Conservation (phyloP, 352 stramenopile genomes). For the Peronospora destructor region DNA sequence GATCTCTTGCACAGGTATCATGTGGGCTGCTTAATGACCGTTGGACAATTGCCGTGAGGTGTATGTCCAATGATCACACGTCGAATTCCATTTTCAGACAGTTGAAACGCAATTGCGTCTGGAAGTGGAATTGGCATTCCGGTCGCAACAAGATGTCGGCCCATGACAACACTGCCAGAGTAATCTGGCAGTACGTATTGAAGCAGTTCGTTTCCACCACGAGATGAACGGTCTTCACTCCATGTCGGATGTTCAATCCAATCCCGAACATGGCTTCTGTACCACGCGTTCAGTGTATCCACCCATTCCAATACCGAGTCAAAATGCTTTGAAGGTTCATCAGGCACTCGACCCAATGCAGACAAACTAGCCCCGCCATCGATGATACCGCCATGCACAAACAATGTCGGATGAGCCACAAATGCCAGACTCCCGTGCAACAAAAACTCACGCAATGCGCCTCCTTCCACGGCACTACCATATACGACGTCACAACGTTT, state of each 20-base stretch:
- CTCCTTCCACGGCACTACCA: slow-evolving; percentile 62
- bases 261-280: slow-evolving; percentile 58
- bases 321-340: slow-evolving; percentile 24
- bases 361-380: slow-evolving; percentile 30
- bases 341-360: slow-evolving; percentile 73
- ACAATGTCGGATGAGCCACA: slow-evolving; percentile 82
- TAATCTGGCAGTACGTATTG: slow-evolving; percentile 65
- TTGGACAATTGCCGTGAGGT: slow-evolving; percentile 88
- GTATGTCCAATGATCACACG: slow-evolving; percentile 89
- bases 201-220: slow-evolving; percentile 61
- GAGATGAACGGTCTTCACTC: slow-evolving; percentile 41
- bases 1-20: slow-evolving; percentile 10
- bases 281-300: slow-evolving; percentile 79
- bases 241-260: slow-evolving; percentile 80
- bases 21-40: slow-evolving; percentile 59
- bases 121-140: slow-evolving; percentile 71
- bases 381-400: slow-evolving; percentile 89
- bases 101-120: slow-evolving; percentile 31
- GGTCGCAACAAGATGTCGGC: slow-evolving; percentile 52
- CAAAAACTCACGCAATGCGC: slow-evolving; percentile 84
- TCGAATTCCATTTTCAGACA: slow-evolving; percentile 71
- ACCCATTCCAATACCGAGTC: slow-evolving; percentile 48
- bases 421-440: slow-evolving; percentile 71
- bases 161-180: slow-evolving; percentile 64
- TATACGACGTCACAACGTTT: slow-evolving; percentile 72